Conservation (phyloP, 2,329 filamentous ascomycete species). For the Penicillium sclerotigenum region DNA sequence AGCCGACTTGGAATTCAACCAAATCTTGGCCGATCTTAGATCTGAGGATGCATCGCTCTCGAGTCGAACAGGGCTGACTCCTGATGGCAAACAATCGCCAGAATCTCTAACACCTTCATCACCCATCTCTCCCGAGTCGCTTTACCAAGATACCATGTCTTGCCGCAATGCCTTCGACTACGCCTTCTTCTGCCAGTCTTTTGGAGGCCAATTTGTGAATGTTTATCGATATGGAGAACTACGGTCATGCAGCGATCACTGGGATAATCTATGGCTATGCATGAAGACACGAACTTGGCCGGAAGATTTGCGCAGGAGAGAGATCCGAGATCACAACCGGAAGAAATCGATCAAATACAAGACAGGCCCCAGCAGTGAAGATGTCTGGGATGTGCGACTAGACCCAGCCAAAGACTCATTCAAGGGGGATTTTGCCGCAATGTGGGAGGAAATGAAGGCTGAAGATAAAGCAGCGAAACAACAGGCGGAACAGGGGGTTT, state of each 20-base stretch:
- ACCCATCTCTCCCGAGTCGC: conserved; percentile 59
- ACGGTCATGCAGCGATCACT: conserved; percentile 75
- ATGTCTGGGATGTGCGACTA: conserved; percentile 78
- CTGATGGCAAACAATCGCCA: conserved; percentile 2
- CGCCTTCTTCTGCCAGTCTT: conserved; percentile 88
- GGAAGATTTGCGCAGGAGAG: conserved; percentile 56
- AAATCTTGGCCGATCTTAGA: conserved; percentile 50
- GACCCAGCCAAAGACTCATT: conserved; percentile 56
- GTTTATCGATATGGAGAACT: conserved; percentile 83
- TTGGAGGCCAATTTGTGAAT: conserved; percentile 87
- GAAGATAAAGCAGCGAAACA: conserved; percentile 41
- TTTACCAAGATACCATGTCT: conserved; percentile 79
- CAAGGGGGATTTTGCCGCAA: conserved; percentile 43
- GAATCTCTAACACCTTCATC: conserved; percentile 19
- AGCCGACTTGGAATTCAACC: conserved; percentile 54
- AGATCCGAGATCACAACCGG: conserved; percentile 65
- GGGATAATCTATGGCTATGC: conserved; percentile 97
- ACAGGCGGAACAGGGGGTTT: conserved; percentile 19
- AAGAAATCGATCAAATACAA: conserved; percentile 65
- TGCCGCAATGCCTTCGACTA: conserved; percentile 88
- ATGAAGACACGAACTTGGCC: conserved; percentile 73
- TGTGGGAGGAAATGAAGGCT: conserved; percentile 42
- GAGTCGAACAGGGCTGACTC: not conserved
- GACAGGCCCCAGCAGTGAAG: conserved; percentile 73
- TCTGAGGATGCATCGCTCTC: conserved; percentile 22